phyloP scores from a whole-genome alignment of 129 eudicot species.

The Gnaphalium uliginosum region DNA sequence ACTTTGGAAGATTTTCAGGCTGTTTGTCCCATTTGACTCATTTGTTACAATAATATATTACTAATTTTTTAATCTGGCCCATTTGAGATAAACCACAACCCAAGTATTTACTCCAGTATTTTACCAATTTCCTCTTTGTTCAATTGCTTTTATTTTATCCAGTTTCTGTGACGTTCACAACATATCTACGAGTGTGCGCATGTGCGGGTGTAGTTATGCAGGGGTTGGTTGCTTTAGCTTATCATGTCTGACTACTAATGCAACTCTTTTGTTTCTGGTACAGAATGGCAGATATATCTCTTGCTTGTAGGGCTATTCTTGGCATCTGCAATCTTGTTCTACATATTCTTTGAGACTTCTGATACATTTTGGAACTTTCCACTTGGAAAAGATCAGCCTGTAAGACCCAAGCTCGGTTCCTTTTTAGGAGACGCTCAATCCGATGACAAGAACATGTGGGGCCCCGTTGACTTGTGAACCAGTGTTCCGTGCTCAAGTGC shows the following conservation, averaged over 20 bases:
- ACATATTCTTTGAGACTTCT: slow-evolving; percentile 70
- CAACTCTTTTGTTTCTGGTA: slow-evolving; percentile 13
- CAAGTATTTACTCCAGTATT: too few relatives aligned
- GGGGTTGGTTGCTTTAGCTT: too few relatives aligned
- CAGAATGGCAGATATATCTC: slow-evolving; percentile 93
- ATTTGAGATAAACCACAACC: too few relatives aligned
- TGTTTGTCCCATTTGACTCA: too few relatives aligned
- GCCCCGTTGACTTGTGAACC: slow-evolving; percentile 33
- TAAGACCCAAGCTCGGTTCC: slow-evolving; percentile 48
- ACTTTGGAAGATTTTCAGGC: too few relatives aligned
- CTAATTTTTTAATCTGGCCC: too few relatives aligned
- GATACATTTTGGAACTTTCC: slow-evolving; percentile 91
- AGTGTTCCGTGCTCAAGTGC: not conserved
- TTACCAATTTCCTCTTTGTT: too few relatives aligned
- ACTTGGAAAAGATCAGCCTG: slow-evolving; percentile 42
- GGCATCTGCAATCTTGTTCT: slow-evolving; percentile 68
- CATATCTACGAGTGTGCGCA: too few relatives aligned
- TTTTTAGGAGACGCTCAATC: slow-evolving; percentile 54
- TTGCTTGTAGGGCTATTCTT: slow-evolving; percentile 79
- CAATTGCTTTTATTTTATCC: too few relatives aligned
- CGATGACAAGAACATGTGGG: slow-evolving; percentile 61
- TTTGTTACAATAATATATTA: too few relatives aligned
- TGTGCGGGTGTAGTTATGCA: too few relatives aligned
- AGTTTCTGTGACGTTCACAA: too few relatives aligned
- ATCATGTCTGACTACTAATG: not conserved